phyloP scores from a whole-genome alignment of 2,329 filamentous ascomycete species.

The Erysiphe pulchra region DNA sequence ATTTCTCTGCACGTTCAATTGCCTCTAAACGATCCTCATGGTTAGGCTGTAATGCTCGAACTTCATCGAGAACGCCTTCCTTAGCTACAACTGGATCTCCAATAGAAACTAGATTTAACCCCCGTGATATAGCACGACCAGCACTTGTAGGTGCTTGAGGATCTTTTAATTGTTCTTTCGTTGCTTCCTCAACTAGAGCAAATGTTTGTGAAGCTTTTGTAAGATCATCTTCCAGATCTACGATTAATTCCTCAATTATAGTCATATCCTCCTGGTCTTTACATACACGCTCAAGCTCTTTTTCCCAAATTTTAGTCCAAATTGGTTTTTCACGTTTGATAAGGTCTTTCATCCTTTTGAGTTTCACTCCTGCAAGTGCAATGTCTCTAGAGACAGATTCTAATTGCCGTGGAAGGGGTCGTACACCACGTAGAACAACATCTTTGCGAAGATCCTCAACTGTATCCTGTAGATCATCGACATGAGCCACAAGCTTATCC shows the following conservation, averaged over 20 bases:
- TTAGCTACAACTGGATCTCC: conserved; percentile 60
- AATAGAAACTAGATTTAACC: conserved; percentile 23
- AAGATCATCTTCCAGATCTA: conserved; percentile 79
- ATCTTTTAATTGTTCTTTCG: conserved; percentile 87
- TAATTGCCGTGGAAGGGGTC: conserved; percentile 70
- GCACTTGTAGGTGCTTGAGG: conserved; percentile 23
- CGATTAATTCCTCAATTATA: conserved; percentile 83
- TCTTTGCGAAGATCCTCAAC: conserved; percentile 95
- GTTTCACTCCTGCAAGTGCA: conserved; percentile 50
- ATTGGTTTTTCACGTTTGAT: conserved; percentile 78
- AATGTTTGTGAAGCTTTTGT: conserved; percentile 90
- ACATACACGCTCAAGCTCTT: conserved; percentile 84
- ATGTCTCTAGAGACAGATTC: conserved; percentile 81
- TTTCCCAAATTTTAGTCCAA: conserved; percentile 99
- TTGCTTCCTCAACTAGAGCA: conserved; percentile 83
- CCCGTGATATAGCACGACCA: conserved; percentile 29
- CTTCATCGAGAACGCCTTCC: conserved; percentile 76
- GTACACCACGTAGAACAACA: conserved; percentile 76
- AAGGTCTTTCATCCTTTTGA: conserved; percentile 86
- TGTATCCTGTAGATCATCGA: conserved; percentile 91
- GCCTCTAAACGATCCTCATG: conserved; percentile 83
- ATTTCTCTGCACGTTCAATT: conserved; percentile 88
- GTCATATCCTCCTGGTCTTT: conserved; percentile 86
- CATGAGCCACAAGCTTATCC: conserved; percentile 68
- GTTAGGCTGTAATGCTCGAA: conserved; percentile 78